Conservation (phyloP, 2,329 filamentous ascomycete species). For the Phoma sp. region DNA sequence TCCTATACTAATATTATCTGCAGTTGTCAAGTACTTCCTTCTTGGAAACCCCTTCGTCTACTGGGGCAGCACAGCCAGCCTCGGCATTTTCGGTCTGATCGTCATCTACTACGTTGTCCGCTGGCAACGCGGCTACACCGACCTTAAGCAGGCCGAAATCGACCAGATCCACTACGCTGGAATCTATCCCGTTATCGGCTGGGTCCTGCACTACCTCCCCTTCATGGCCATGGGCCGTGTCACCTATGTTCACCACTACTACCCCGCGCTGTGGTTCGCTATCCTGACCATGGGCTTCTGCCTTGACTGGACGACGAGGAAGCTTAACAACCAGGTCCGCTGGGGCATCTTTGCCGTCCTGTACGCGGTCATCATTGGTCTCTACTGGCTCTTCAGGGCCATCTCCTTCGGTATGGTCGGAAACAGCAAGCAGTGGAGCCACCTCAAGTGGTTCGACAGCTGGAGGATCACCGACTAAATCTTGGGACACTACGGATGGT, state of each 20-base stretch:
- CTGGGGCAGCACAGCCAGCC: slow-evolving; percentile 86
- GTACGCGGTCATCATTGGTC: slow-evolving; percentile 76
- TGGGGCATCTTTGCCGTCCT: slow-evolving; percentile 75
- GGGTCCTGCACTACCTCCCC: slow-evolving; percentile 95
- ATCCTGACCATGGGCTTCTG: slow-evolving; percentile 90
- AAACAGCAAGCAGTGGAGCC: slow-evolving; percentile 79
- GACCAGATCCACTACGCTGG: slow-evolving; percentile 95
- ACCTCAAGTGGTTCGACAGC: slow-evolving; percentile 90
- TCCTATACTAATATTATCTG: slow-evolving; percentile 21
- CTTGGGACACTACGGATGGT: background rate
- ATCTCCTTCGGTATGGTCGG: slow-evolving; percentile 98
- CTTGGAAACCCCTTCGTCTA: slow-evolving; percentile 96
- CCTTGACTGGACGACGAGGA: slow-evolving; percentile 80
- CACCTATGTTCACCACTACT: slow-evolving; percentile 99
- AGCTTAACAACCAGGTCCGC: slow-evolving; percentile 69
- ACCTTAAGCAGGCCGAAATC: slow-evolving; percentile 80
- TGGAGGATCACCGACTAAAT: slow-evolving; percentile 81
- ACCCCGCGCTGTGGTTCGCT: slow-evolving; percentile 96
- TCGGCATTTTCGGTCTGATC: slow-evolving; percentile 75
- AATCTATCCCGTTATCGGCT: slow-evolving; percentile 88
- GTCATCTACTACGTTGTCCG: slow-evolving; percentile 86
- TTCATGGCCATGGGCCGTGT: slow-evolving; percentile 98
- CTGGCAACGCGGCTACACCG: slow-evolving; percentile 93
- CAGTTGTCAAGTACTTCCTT: slow-evolving; percentile 93
- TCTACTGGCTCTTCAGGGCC: slow-evolving; percentile 90